phyloP scores from a whole-genome alignment of 2,329 filamentous ascomycete genomes.

The Lecanoromycetidae sp. region DNA sequence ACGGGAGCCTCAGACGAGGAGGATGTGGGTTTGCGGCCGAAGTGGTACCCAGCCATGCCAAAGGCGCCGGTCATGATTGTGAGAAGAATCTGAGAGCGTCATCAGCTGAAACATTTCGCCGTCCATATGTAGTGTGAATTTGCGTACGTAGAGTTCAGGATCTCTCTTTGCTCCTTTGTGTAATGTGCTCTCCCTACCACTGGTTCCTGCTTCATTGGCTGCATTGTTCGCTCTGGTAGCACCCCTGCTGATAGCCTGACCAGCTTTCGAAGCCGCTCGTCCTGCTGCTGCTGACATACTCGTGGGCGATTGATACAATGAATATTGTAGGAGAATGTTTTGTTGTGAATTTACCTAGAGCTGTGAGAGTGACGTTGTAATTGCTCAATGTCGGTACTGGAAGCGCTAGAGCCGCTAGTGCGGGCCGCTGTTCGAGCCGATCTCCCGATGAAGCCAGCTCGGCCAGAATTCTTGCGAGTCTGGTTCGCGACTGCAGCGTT shows the following conservation, averaged over 20 bases:
- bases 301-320: no score
- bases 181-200: constrained; percentile 36
- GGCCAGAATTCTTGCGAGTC: no score
- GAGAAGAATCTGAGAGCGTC: constrained; percentile 58
- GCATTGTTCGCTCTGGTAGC: constrained; percentile 29
- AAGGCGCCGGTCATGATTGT: constrained; percentile 84
- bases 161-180: constrained; percentile 55
- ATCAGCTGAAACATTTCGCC: neutral
- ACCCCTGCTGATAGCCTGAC: constrained; percentile 27
- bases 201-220: constrained; percentile 33
- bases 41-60: constrained; percentile 79
- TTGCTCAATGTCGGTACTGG: neutral
- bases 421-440: neutral
- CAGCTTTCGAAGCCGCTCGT: constrained; percentile 21
- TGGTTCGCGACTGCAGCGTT: no score
- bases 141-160: constrained; percentile 61
- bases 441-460: neutral
- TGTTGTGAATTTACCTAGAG: no score
- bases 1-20: constrained; percentile 71
- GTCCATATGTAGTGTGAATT: neutral
- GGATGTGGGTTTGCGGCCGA: constrained; percentile 76
- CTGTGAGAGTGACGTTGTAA: constrained; percentile 1
- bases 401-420: neutral
- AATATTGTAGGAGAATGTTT: neutral
- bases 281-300: constrained; percentile 24